These are phyloP conservation scores for Metschnikowia koreensis DNA, from an alignment of 805 yeast genomes.

Conservation along the genomic window DNA sequence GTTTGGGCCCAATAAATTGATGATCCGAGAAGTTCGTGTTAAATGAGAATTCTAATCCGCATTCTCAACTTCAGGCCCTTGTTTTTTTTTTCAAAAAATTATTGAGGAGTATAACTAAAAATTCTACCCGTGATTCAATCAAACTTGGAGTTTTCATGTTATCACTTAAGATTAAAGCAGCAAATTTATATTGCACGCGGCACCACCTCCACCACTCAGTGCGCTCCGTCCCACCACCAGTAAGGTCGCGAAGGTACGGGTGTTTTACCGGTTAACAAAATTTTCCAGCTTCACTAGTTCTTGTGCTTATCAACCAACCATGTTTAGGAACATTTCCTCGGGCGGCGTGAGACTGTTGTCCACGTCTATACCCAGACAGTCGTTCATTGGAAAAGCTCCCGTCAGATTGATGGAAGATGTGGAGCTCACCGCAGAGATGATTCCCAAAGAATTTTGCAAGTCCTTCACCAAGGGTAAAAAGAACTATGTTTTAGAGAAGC, in stretches of 20 bases:
- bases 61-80: too few relatives aligned
- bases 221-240: neutral
- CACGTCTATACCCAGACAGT: conserved; percentile 23
- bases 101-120: too few relatives aligned
- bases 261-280: conserved; percentile 3
- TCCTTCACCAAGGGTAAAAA: conserved; percentile 66
- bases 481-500: conserved; percentile 54
- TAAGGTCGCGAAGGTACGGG: conserved; percentile 8
- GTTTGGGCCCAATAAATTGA: too few relatives aligned
- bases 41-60: too few relatives aligned
- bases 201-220: too few relatives aligned
- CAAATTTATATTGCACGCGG: too few relatives aligned
- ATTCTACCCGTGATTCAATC: too few relatives aligned
- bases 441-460: conserved; percentile 54
- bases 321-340: conserved; percentile 14
- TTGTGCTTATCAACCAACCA: conserved; percentile 5
- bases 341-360: conserved; percentile 17
- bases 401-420: conserved; percentile 67
- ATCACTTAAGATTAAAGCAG: too few relatives aligned
- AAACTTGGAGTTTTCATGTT: neutral
- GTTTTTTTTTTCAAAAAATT: too few relatives aligned
- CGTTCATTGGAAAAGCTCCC: conserved; percentile 82
- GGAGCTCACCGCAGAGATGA: conserved; percentile 42
- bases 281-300: neutral
- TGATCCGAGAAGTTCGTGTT: too few relatives aligned